Evolutionary conservation across 2,329 filamentous ascomycete species (phyloP), one percentile per base, ranked within the genome.

Genomic region (Colletotrichum incanum): DNA sequence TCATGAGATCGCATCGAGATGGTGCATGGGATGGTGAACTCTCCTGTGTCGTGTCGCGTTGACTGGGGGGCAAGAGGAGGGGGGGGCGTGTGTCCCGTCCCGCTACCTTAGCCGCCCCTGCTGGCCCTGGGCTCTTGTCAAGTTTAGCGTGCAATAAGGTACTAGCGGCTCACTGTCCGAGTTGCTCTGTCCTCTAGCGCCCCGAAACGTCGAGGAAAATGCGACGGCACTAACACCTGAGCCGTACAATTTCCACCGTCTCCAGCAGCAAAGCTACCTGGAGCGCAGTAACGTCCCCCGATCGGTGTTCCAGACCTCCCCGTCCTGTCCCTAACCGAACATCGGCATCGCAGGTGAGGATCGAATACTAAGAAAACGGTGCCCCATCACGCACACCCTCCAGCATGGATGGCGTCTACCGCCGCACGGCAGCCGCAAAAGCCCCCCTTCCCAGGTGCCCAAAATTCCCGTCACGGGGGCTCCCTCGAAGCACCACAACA

Each of bases 1-100:
- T 69, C n/a, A 31, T 49, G 43, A 45, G 69, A 72, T 69, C 52
- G 26, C 69, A 72, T 72, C 69, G 69, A 72, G 69, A 72, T 72
- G 69, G 64, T 41, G 60, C 34, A 58, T 39, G 31, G 60, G 60
- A 12, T 37, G 16, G 34, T 31, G 26, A 63, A 63, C 47, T 39
- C 37, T 63, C n/a, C 60, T 62, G 45, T 47, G 52, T 39, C 69
- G 39, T 68, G 68, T 66, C 67, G 56, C 54, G 62, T 61, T 67
- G 64, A n/a, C 41, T 14, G 55, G 41, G 20, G n/a, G 23, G 28
- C 54, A 39, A 12, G 16, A 56, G 50, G 34, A n/a, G 28, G 56
- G 58, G 69, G 28, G 52, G 26, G 59, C 31, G 54, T 72, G 65
- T 69, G 45, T 58, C 20, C 65, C 55, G 41, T 61, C 26, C 50